Percentiles rank a stretch among this genome's conserved stretches.
Conservation (phyloP, 1,139 yeast genomes). For the Debaryomyces sp. region DNA sequence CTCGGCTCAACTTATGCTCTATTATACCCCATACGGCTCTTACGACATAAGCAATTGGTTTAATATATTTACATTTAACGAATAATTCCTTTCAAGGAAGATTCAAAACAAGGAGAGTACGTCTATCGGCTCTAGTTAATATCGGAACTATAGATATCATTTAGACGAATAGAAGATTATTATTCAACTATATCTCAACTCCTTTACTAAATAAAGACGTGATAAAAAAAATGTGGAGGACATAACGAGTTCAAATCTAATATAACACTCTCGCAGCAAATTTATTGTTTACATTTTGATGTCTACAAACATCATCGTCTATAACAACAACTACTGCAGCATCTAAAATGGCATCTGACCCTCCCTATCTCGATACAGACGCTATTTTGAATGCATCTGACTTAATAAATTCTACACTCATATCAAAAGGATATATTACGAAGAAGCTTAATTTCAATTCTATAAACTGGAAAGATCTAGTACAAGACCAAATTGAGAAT, state of each 20-base stretch:
- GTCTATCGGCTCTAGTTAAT: background rate
- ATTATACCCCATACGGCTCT: too few species aligned
- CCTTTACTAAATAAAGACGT: background rate
- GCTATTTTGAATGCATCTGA: constrained; percentile 42
- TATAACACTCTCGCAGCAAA: constrained; percentile 3
- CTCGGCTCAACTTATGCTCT: too few species aligned
- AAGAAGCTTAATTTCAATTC: constrained; percentile 35
- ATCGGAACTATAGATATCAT: background rate
- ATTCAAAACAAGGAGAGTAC: too few species aligned
- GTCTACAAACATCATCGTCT: background rate
- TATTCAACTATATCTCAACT: background rate
- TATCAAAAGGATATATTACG: constrained; percentile 41
- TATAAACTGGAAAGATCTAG: constrained; percentile 37
- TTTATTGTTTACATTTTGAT: constrained; percentile 6
- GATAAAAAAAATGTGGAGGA: background rate
- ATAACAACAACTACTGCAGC: background rate
- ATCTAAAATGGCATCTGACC: constrained; percentile 4
- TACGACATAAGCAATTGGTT: background rate
- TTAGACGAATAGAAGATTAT: background rate
- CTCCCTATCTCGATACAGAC: constrained; percentile 28
- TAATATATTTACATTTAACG: background rate
- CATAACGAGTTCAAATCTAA: background rate
- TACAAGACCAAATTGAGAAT: constrained; percentile 20
- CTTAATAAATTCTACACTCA: constrained; percentile 38
- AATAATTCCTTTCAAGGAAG: too few species aligned